Evolutionary conservation across 1,284 basidiomycete species (phyloP).

Genomic region (Calocybe gambosa): DNA sequence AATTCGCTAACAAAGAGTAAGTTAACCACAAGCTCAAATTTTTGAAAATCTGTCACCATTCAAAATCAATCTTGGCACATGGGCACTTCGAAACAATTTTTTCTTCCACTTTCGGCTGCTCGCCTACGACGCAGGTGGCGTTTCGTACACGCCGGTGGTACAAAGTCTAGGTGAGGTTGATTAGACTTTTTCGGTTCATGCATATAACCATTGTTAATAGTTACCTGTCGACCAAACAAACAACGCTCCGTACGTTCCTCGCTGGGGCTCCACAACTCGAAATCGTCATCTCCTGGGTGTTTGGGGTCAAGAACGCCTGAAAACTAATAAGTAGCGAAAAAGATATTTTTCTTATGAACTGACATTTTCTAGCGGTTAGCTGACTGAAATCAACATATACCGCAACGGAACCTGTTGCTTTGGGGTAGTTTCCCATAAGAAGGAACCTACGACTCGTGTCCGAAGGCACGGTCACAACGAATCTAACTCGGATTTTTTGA

Average conservation of each 20-base stretch:
- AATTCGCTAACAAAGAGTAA: conserved; percentile 56
- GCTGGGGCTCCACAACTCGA: conserved; percentile 92
- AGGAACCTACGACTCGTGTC: conserved; percentile 93
- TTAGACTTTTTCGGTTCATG: not conserved
- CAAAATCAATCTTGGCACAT: conserved; percentile 76
- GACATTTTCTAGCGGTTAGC: conserved; percentile 72
- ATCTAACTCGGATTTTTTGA: conserved; percentile 68
- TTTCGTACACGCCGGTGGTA: conserved; percentile 85
- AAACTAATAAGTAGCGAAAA: conserved; percentile 7
- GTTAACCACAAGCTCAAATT: not conserved
- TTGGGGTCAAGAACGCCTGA: conserved; percentile 65
- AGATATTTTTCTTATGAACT: conserved; percentile 23
- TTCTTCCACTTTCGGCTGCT: conserved; percentile 47
- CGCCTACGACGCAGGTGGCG: conserved; percentile 78
- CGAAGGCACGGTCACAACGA: conserved; percentile 84
- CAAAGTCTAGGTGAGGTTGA: conserved; percentile 51
- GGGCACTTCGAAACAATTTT: conserved; percentile 66
- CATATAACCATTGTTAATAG: conserved; percentile 9
- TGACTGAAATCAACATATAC: conserved; percentile 89
- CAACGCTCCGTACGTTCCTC: conserved; percentile 76
- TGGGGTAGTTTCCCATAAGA: conserved; percentile 66
- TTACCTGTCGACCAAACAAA: conserved; percentile 82
- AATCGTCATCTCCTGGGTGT: conserved; percentile 80
- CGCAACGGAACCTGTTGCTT: conserved; percentile 50
- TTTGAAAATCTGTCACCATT: conserved; percentile 57